Percentiles rank a stretch among this genome's conserved stretches.
Conservation (phyloP, 371 early-diverging fungal genomes). For the Smittium mucronatum region DNA sequence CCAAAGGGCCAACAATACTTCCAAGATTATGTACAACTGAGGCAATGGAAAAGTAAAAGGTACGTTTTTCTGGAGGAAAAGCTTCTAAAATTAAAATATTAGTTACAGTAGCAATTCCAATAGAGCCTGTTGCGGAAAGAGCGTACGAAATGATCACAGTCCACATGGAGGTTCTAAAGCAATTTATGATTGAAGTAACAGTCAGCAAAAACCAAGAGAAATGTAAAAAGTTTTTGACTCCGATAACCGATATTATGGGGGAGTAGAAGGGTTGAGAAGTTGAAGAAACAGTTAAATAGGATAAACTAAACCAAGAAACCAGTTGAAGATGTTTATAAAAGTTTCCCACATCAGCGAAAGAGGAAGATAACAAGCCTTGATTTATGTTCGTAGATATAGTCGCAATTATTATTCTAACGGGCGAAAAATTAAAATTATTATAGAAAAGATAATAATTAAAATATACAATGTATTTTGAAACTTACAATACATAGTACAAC, state of each 20-base stretch:
- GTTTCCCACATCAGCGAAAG: conserved; percentile 4
- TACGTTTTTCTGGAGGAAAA: background rate
- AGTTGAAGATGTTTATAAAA: background rate
- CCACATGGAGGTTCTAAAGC: background rate
- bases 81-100: conserved; percentile 1
- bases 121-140: conserved; percentile 1
- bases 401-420: background rate
- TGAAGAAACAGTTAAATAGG: background rate
- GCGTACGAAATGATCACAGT: conserved; percentile 2
- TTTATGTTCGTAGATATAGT: conserved; percentile 6
- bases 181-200: background rate
- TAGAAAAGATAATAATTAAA: too few species aligned
- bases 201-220: background rate
- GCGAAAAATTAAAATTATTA: too few species aligned
- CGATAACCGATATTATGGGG: conserved; percentile 2
- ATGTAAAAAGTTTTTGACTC: background rate
- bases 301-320: background rate
- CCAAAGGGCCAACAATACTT: conserved; percentile 1
- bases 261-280: conserved; percentile 11
- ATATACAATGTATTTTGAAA: too few species aligned
- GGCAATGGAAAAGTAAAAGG: background rate
- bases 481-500: too few species aligned
- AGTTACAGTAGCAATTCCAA: background rate
- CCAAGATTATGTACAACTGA: conserved; percentile 3
- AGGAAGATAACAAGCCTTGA: background rate